phyloP scores from a whole-genome alignment of 495 filamentous ascomycete species.

The Rusavskia elegans region DNA sequence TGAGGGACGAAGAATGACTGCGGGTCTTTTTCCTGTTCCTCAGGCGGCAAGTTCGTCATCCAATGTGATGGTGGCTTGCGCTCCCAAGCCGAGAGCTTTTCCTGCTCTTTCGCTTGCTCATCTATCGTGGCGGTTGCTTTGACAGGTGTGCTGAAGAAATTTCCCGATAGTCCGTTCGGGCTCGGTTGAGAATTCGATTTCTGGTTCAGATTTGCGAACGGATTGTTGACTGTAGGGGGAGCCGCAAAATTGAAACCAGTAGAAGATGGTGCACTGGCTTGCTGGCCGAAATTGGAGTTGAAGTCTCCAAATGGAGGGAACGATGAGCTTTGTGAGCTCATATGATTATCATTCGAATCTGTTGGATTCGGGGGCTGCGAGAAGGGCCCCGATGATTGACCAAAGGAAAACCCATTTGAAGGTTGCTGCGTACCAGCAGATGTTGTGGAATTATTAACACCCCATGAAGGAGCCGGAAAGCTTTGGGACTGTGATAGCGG shows the following conservation, averaged over 20 bases:
- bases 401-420: conserved; percentile 26
- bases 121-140: conserved; percentile 4
- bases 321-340: conserved; percentile 7
- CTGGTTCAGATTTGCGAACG: conserved; percentile 22
- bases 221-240: conserved; percentile 19
- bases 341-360: conserved; percentile 2
- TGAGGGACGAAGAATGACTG: conserved; percentile 8
- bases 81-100: background rate
- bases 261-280: conserved; percentile 5
- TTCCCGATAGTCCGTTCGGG: conserved; percentile 17
- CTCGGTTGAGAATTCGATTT: conserved; percentile 10
- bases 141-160: conserved; percentile 20
- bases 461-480: background rate
- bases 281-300: conserved; percentile 18
- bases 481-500: background rate
- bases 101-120: background rate
- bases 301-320: conserved; percentile 26
- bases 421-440: conserved; percentile 12
- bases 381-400: conserved; percentile 30
- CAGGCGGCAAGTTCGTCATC: background rate
- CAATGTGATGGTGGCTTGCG: background rate
- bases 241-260: conserved; percentile 19
- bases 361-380: conserved; percentile 23
- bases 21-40: background rate
- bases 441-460: background rate